phyloP scores from a whole-genome alignment of 2,329 filamentous ascomycete species.

The Fusarium sp. region DNA sequence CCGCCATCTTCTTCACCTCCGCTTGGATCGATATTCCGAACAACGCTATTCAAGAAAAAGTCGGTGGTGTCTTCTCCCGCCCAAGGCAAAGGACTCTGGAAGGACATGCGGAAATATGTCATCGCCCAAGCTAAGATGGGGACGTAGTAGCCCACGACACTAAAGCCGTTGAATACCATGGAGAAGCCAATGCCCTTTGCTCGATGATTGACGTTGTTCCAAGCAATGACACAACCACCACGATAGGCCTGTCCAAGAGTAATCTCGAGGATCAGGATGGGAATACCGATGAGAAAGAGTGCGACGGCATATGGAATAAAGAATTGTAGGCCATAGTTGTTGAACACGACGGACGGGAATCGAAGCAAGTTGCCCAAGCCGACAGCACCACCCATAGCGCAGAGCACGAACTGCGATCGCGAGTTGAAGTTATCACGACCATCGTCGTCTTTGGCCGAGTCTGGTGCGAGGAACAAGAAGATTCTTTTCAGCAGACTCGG shows the following conservation, averaged over 20 bases:
- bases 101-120: slow-evolving; percentile 69
- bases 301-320: slow-evolving; percentile 69
- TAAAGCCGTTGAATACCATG: slow-evolving; percentile 65
- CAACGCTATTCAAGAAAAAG: slow-evolving; percentile 52
- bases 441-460: slow-evolving; percentile 46
- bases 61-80: slow-evolving; percentile 39
- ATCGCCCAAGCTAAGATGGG: slow-evolving; percentile 70
- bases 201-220: slow-evolving; percentile 63
- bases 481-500: slow-evolving; percentile 39
- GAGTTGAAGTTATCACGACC: slow-evolving; percentile 50
- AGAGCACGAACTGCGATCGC: slow-evolving; percentile 49
- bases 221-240: slow-evolving; percentile 66
- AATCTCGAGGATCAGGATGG: slow-evolving; percentile 67
- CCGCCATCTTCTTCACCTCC: slow-evolving; percentile 12
- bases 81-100: slow-evolving; percentile 68
- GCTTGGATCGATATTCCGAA: slow-evolving; percentile 45
- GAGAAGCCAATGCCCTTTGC: slow-evolving; percentile 67
- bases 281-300: slow-evolving; percentile 62
- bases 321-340: slow-evolving; percentile 70
- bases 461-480: slow-evolving; percentile 41
- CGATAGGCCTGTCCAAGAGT: slow-evolving; percentile 77
- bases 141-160: slow-evolving; percentile 68
- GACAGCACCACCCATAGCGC: slow-evolving; percentile 64
- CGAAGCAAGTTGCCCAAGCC: slow-evolving; percentile 70
- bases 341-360: slow-evolving; percentile 69